These are phyloP conservation scores for barley (Hordeum vulgare) DNA, from an alignment of 176 grass and related monocot species.

Conservation along the genomic window DNA sequence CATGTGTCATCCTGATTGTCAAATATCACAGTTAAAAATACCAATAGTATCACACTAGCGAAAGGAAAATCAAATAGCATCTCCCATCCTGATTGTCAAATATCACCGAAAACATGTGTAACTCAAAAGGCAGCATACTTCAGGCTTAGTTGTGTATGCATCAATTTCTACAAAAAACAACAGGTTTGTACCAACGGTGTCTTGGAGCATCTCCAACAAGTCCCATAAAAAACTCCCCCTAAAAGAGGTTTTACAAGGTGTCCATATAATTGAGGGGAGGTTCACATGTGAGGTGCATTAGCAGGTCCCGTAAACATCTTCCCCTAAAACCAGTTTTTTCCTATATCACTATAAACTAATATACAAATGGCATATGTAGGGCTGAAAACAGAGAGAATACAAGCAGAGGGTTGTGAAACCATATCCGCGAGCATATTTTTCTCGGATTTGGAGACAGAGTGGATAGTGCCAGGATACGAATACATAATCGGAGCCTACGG, in stretches of 20 bases:
- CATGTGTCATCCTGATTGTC: not conserved
- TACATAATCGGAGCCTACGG: too few species aligned
- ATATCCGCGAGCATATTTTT: too few species aligned
- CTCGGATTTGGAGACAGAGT: too few species aligned
- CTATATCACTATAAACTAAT: too few species aligned
- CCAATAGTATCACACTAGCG: not conserved
- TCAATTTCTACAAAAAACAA: not conserved
- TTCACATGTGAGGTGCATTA: not conserved
- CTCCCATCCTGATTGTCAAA: conserved; percentile 9
- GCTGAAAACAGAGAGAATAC: too few species aligned
- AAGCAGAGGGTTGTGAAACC: too few species aligned
- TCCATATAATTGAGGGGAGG: not conserved
- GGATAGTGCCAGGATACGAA: too few species aligned
- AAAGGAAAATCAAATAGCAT: not conserved
- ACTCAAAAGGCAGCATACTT: not conserved
- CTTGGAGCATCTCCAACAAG: too few species aligned
- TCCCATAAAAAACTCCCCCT: not conserved
- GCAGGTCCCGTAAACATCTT: too few species aligned
- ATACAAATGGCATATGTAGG: too few species aligned
- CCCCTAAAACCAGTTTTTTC: too few species aligned
- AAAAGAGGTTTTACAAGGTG: not conserved
- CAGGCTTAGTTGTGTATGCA: not conserved
- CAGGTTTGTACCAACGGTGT: not conserved
- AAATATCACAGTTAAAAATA: too few species aligned
- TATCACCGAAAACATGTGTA: conserved; percentile 9